These are phyloP conservation scores for Onygenales sp. DNA, from an alignment of 2,329 filamentous ascomycete genomes.

Conservation along the genomic window DNA sequence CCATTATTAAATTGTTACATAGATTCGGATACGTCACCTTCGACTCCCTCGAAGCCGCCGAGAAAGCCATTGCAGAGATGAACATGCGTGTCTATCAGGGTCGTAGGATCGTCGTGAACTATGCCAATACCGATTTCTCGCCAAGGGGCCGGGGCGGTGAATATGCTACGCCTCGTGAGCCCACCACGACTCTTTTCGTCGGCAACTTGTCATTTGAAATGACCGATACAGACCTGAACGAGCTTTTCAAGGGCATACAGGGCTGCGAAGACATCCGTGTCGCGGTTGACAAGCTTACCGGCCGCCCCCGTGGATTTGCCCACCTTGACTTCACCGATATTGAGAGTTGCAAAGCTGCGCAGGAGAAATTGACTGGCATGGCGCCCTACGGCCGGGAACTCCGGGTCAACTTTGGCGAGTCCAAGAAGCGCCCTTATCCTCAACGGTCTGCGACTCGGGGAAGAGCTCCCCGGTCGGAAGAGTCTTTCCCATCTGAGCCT, in stretches of 20 bases:
- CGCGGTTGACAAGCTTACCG: conserved; percentile 70
- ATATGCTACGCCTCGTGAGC: conserved; percentile 25
- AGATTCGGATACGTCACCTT: conserved; percentile 62
- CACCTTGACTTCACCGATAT: conserved; percentile 70
- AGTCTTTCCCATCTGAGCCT: not conserved
- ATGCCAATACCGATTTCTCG: conserved; percentile 30
- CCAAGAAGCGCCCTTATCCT: not conserved
- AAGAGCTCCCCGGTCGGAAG: not conserved
- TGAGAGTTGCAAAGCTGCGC: conserved; percentile 53
- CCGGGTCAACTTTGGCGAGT: conserved; percentile 51
- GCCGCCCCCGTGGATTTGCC: conserved; percentile 72
- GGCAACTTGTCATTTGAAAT: conserved; percentile 83
- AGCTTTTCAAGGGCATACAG: conserved; percentile 60
- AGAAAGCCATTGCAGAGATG: conserved; percentile 47
- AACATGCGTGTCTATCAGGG: conserved; percentile 55
- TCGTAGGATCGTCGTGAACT: conserved; percentile 55
- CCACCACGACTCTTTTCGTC: conserved; percentile 64
- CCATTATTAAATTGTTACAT: conserved; percentile 8
- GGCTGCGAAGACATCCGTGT: conserved; percentile 70
- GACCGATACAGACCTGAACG: conserved; percentile 72
- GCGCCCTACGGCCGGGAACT: conserved; percentile 57
- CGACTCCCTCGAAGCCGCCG: conserved; percentile 43
- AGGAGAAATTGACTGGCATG: conserved; percentile 46
- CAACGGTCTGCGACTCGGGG: too few species aligned
- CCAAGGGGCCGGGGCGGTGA: conserved; percentile 1